Evolutionary conservation across 2,329 filamentous ascomycete genomes (phyloP).

Genomic region (Keithomyces neogunnii): DNA sequence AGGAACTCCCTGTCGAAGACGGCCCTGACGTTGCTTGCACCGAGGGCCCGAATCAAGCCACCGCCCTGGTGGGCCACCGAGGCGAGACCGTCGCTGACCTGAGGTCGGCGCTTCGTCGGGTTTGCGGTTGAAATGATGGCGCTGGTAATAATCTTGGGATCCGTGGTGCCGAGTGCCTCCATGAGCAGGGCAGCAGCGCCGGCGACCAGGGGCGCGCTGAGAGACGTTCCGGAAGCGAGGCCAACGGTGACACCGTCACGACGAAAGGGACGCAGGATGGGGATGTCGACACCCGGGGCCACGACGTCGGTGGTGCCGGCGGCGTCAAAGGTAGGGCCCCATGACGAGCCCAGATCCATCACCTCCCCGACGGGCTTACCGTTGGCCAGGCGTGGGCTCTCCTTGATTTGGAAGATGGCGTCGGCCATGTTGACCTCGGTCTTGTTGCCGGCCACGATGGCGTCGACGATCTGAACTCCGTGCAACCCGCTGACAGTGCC

Average conservation of each 20-base stretch:
- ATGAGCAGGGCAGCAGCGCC: slow-evolving; percentile 2
- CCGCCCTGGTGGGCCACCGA: slow-evolving; percentile 30
- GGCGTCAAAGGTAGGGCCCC: slow-evolving; percentile 20
- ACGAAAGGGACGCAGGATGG: background rate
- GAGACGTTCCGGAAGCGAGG: slow-evolving; percentile 1
- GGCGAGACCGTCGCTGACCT: background rate
- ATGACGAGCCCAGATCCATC: slow-evolving; percentile 6
- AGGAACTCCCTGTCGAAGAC: slow-evolving; percentile 41
- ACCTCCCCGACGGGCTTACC: background rate
- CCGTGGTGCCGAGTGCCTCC: slow-evolving; percentile 1
- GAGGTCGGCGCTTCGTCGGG: background rate
- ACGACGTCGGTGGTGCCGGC: slow-evolving; percentile 33
- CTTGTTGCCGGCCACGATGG: no score
- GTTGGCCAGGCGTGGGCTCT: background rate
- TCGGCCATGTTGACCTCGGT: slow-evolving; percentile 12
- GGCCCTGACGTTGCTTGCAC: slow-evolving; percentile 39
- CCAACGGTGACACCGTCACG: background rate
- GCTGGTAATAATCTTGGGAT: slow-evolving; percentile 2
- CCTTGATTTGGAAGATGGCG: background rate
- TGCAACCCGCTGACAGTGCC: no score
- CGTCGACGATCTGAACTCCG: no score
- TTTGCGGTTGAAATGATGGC: slow-evolving; percentile 4
- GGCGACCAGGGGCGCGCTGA: slow-evolving; percentile 1
- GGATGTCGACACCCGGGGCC: slow-evolving; percentile 21
- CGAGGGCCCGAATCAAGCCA: slow-evolving; percentile 45